Percentiles rank a stretch among this genome's conserved stretches.
These are phyloP conservation scores for Candida nemodendra DNA, from an alignment of 805 yeast species.

Conservation along the genomic window DNA sequence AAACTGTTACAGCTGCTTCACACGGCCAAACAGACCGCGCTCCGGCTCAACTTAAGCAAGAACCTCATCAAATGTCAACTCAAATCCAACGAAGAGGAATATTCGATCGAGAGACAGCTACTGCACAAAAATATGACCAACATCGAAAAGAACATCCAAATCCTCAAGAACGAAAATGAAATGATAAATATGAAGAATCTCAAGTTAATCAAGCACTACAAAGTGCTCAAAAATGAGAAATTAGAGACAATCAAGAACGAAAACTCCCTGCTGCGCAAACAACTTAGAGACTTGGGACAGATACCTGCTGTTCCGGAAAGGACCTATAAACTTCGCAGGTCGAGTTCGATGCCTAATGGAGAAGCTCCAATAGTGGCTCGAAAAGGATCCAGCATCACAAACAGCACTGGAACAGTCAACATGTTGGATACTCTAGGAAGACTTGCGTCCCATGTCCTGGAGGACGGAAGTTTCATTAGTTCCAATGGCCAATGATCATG, in stretches of 20 bases:
- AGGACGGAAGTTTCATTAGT: constrained; percentile 26
- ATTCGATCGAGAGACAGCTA: constrained; percentile 30
- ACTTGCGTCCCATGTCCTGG: constrained; percentile 34
- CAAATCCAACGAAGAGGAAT: constrained; percentile 27
- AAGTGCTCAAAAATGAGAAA: constrained; percentile 30
- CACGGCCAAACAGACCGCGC: constrained; percentile 21
- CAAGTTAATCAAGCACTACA: constrained; percentile 32
- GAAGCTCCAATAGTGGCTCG: constrained; percentile 3
- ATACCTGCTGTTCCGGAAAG: constrained; percentile 3
- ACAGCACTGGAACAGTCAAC: constrained; percentile 11
- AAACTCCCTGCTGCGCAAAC: constrained; percentile 26
- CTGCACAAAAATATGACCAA: constrained; percentile 28
- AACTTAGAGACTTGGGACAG: constrained; percentile 16
- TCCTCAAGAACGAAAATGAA: constrained; percentile 30
- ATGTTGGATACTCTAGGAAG: constrained; percentile 37
- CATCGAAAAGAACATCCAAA: constrained; percentile 26
- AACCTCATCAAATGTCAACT: constrained; percentile 31
- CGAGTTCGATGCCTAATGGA: neutral
- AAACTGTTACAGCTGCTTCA: constrained; percentile 9
- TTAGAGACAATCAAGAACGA: constrained; percentile 28
- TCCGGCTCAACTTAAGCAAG: constrained; percentile 33
- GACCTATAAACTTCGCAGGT: neutral
- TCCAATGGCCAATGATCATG: no score
- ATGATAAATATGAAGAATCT: constrained; percentile 31
- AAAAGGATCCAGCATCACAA: neutral